Conservation (phyloP, 2,329 filamentous ascomycete species). For the Aureobasidium vineae region DNA sequence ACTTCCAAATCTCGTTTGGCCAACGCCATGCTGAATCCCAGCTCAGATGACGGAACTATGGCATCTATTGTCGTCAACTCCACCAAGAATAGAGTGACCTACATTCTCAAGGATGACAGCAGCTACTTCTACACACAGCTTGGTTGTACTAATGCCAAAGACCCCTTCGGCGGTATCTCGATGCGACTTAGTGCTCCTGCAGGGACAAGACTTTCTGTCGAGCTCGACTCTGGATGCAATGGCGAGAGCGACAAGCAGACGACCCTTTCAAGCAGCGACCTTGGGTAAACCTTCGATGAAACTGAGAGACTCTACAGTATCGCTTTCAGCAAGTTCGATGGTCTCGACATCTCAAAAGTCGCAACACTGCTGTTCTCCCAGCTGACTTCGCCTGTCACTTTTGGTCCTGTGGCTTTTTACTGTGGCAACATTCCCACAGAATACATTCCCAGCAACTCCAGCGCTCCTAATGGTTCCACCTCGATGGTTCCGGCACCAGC, state of each 20-base stretch:
- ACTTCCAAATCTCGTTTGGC: neutral
- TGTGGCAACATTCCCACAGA: neutral
- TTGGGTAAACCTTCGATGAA: neutral
- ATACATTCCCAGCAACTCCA: neutral
- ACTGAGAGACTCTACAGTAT: neutral
- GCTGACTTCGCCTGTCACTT: neutral
- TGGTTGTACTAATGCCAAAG: neutral
- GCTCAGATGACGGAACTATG: neutral
- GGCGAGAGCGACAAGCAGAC: neutral
- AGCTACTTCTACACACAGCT: slow-evolving; percentile 1
- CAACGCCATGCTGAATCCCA: neutral
- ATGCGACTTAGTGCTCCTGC: neutral
- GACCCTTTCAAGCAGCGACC: neutral
- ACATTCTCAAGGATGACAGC: neutral
- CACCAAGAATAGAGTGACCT: neutral
- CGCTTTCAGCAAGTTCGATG: neutral
- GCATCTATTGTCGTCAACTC: neutral
- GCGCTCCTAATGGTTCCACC: neutral
- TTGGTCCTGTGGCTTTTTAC: neutral
- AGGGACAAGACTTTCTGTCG: neutral
- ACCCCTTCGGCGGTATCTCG: neutral
- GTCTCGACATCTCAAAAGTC: neutral
- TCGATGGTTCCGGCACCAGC: neutral
- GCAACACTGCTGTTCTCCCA: neutral
- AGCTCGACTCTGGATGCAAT: neutral